Evolutionary conservation across 805 yeast genomes (phyloP), one percentile per base, ranked within the genome.

Genomic region (Barnettozyma wickerhamii): DNA sequence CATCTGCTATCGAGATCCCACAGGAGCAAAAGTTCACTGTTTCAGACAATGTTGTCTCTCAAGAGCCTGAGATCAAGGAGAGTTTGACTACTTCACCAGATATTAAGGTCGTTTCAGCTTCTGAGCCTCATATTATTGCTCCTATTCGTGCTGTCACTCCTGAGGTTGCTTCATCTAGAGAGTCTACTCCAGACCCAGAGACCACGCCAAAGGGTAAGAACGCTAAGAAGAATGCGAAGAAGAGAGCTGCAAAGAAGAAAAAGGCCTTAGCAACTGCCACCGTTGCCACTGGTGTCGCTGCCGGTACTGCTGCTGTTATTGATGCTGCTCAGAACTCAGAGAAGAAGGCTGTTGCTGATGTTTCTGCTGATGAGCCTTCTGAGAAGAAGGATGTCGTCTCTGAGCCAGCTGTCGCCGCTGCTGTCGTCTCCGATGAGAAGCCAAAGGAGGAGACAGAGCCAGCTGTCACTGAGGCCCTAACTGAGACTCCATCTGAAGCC

Each of bases 151-250:
- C 7, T 3, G n/a, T 24, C 7, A 13, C 30, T 39, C 24, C 33
- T n/a, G 13, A n/a, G 19, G 29, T 19, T 14, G 32, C 10, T 7
- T 37, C 53, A n/a, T 37, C 48, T 24, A 45, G 43, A 32, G 51
- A 49, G 23, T 39, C 14, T 10, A 41, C 50, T 4, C 47, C 52
- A 28, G 51, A 48, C n/a, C 34, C 42, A 19, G 26, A 12, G 7
- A 18, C 37, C 19, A 20, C 39, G 15, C 23, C 35, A 2, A 19
- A 12, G 30, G 47, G 51, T 31, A 49, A 45, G 41, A 47, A 43
- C 31, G 48, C 55, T 21, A 50, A 49, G 43, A 50, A 47, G 42
- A 49, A 50, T 36, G 48, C 48, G 32, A 50, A 50, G 45, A 50
- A 47, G 43, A 50, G 47, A 43, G 52, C 46, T 19, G 43, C 43